Conservation (phyloP, 2,329 filamentous ascomycete species). For the Mollisiaceae sp. region DNA sequence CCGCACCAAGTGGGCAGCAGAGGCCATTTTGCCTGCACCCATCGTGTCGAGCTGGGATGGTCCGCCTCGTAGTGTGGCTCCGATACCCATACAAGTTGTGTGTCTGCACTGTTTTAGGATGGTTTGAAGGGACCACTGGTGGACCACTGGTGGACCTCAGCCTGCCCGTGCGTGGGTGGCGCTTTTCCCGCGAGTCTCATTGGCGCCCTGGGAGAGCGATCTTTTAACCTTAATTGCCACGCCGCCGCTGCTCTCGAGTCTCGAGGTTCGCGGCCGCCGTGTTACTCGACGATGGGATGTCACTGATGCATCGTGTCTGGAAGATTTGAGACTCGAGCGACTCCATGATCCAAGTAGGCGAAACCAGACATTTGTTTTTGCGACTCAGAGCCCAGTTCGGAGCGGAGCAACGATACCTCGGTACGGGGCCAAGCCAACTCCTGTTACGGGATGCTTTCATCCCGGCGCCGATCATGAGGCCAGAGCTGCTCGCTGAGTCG, state of each 20-base stretch:
- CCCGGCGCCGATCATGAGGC: conserved; percentile 8
- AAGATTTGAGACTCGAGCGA: not conserved
- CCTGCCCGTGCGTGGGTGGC: not conserved
- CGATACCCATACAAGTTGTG: not conserved
- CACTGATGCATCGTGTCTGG: not conserved
- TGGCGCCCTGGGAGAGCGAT: not conserved
- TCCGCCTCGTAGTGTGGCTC: not conserved
- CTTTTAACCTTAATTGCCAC: conserved; percentile 7
- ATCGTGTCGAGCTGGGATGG: not conserved
- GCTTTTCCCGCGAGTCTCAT: not conserved
- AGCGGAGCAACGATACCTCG: not conserved
- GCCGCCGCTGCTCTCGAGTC: too few species aligned
- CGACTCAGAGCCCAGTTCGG: not conserved
- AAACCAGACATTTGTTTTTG: not conserved
- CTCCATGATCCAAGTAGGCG: not conserved
- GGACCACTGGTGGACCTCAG: not conserved
- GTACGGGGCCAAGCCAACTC: conserved; percentile 4
- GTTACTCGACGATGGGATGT: not conserved
- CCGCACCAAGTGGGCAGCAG: not conserved
- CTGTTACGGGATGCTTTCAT: not conserved
- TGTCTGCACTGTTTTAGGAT: conserved; percentile 7
- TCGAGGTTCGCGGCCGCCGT: not conserved
- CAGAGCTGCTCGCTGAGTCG: not conserved
- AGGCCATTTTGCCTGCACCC: not conserved
- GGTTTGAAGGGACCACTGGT: conserved; percentile 2